Base-by-base conservation (phyloP, 345 rosid genomes). In the Populus nigra region DNA sequence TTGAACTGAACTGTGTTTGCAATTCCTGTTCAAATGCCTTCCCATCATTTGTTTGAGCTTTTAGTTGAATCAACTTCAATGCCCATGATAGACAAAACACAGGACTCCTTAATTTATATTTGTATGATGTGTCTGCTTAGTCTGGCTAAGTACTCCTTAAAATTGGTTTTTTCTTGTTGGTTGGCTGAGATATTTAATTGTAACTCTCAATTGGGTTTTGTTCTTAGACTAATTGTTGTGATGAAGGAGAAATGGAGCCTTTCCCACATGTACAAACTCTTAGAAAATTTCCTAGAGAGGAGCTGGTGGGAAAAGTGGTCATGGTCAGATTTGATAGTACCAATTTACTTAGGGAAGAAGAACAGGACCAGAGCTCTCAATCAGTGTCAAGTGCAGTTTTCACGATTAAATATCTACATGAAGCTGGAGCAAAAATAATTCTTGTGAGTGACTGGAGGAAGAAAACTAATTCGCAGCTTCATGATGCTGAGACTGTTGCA, bases 301-400 rank as follows among this genome's bases (percentile, higher is more conserved):
- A 83, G 79, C 90, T 91, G 72, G 69, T 67, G 76, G 86, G 69
- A 39, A 91, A 87, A 88, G 90, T 91, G 85, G 91, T 85, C 65
- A 82, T 91, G 87, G 90, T 91, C 79, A 91, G 93, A 76, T 89
- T 91, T 80, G 95, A 91, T 77, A 82, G 87, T 61, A 57, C 78
- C 77, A 69, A 84, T 75, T 79, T 91, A 78, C 85, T 91, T 49
- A 72, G 55, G 20, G 85, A 87, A 80, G 85, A 87, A 80, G 84
- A 83, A 29, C 73, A 69, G 63, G 85, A 84, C 76, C 77, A 20
- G 72, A 81, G 78, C 59, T 84, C 81, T 59, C 79, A 18, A 27
- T 80, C 86, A 57, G 79, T 80, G 57, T 87, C 82, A 2, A 76
- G 43, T 73, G 87, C 92, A 49, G 59, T 89, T 81, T 63, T 50